Base-by-base conservation (phyloP, 345 rosid genomes). In the Syzygium grande region DNA sequence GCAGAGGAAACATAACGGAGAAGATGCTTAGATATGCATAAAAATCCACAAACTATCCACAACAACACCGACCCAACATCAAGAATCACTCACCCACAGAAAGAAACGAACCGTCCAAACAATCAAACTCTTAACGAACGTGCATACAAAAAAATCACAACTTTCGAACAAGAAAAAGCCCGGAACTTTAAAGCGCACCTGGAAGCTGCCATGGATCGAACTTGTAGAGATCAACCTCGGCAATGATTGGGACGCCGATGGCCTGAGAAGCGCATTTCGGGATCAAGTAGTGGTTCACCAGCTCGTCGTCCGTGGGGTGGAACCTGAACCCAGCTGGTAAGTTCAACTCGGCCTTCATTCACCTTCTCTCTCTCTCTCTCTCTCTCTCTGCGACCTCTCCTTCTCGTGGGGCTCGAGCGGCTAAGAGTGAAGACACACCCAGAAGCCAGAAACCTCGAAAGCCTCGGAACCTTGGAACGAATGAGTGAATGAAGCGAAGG, bases 161-260 rank as follows among this genome's bases (percentile, higher is more conserved):
- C 52, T 51, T 23, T 3, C 30, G 13, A 30, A 56, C 41, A 41
- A 11, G 30, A 38, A 52, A 7, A 41, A 54, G 80, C 2, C 11
- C 21, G 43, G 15, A 84, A 2, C 54, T 15, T 63, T 2, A 7
- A 52, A 51, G 27, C 46, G 14, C 93, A 96, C 99, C 99, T 83
- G 99, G 99, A 85, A 97, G 98, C 86, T 95, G 92, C 99, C 99
- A 97, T 10, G 99, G 98, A 90, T 97, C 95, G 79, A 89, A 93
- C 91, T 94, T 96, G 91, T 97, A 97, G 14, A 97, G 94, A 90
- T 97, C 98, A 84, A 97, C 92, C 86, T 97, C 99, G 0, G 98
- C 97, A 29, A 96, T 92, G 61, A 96, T 93, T 5, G 99, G 96
- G 88, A 91, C 98, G 27, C 90, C 23, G 83, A 96, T 92, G 17